These are phyloP conservation scores for Phytophthora agathidicida DNA, from an alignment of 352 stramenopile species.

Conservation along the genomic window DNA sequence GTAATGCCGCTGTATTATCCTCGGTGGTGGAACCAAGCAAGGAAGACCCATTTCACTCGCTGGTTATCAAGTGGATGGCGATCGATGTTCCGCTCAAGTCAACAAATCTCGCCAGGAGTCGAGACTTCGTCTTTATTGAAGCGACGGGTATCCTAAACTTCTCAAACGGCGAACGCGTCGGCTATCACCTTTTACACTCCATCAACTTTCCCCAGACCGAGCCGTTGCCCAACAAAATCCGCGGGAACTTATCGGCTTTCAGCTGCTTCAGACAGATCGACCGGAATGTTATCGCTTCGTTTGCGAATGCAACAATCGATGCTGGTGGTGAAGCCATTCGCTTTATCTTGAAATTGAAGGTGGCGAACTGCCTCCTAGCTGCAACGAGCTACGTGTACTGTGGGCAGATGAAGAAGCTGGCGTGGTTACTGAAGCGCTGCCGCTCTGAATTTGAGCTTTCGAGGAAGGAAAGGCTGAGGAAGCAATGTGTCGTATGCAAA, in stretches of 20 bases:
- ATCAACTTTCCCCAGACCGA: slow-evolving; percentile 41
- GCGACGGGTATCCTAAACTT: slow-evolving; percentile 6
- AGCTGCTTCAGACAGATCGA: slow-evolving; percentile 44
- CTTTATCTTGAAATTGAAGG: slow-evolving; percentile 23
- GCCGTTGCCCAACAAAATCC: slow-evolving; percentile 30
- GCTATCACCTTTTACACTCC: slow-evolving; percentile 25
- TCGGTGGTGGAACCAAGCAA: slow-evolving; percentile 25
- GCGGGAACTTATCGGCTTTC: slow-evolving; percentile 44
- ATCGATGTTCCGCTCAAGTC: slow-evolving; percentile 23
- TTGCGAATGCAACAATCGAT: slow-evolving; percentile 30
- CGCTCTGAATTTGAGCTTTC: slow-evolving; percentile 4
- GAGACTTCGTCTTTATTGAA: slow-evolving; percentile 10
- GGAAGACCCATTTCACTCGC: slow-evolving; percentile 31
- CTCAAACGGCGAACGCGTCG: slow-evolving; percentile 3
- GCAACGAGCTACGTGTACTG: slow-evolving; percentile 45
- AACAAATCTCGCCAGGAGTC: slow-evolving; percentile 3
- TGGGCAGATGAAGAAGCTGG: slow-evolving; percentile 58
- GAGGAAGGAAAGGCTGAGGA: neutral
- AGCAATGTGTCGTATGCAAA: slow-evolving; percentile 30
- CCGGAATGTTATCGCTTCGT: slow-evolving; percentile 41
- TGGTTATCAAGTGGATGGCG: slow-evolving; percentile 37
- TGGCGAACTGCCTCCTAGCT: slow-evolving; percentile 37
- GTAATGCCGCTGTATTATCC: slow-evolving; percentile 23
- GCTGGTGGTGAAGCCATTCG: slow-evolving; percentile 32
- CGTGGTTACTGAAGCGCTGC: slow-evolving; percentile 39